phyloP scores from a whole-genome alignment of 257 asterid genomes.

The Orobanche coerulescens region DNA sequence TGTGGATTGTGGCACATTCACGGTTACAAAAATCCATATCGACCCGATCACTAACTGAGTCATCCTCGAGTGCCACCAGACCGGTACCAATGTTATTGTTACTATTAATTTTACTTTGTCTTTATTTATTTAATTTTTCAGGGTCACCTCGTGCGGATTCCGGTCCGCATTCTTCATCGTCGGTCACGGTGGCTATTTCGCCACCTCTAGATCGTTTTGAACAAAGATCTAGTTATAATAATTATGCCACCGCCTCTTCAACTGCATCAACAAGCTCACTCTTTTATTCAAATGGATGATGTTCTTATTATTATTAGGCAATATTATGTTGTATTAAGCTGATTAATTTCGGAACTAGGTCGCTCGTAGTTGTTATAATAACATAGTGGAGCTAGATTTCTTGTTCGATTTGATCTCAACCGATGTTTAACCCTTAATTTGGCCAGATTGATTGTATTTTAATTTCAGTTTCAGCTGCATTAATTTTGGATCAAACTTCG shows the following conservation, averaged over 20 bases:
- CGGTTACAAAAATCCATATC: too few relatives aligned
- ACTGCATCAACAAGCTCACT: constrained; percentile 46
- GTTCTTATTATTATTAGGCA: background rate
- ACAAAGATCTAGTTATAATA: constrained; percentile 45
- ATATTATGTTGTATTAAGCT: background rate
- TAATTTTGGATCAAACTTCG: background rate
- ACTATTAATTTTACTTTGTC: background rate
- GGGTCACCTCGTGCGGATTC: constrained; percentile 89
- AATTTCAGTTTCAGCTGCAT: background rate
- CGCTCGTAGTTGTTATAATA: background rate
- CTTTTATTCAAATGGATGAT: constrained; percentile 43
- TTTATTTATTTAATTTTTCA: background rate
- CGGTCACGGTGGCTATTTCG: constrained; percentile 66
- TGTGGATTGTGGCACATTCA: too few relatives aligned
- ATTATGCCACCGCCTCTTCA: constrained; percentile 37
- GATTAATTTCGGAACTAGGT: background rate
- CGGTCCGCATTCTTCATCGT: constrained; percentile 57
- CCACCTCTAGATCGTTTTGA: constrained; percentile 74
- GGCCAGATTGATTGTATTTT: too few relatives aligned
- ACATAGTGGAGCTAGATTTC: too few relatives aligned
- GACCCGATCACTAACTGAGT: too few relatives aligned
- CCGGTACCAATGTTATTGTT: too few relatives aligned
- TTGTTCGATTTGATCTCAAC: background rate
- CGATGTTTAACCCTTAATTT: constrained; percentile 9
- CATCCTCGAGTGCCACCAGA: too few relatives aligned